These are phyloP conservation scores for Suillus tomentosus DNA, from an alignment of 768 basidiomycete genomes.

Conservation along the genomic window DNA sequence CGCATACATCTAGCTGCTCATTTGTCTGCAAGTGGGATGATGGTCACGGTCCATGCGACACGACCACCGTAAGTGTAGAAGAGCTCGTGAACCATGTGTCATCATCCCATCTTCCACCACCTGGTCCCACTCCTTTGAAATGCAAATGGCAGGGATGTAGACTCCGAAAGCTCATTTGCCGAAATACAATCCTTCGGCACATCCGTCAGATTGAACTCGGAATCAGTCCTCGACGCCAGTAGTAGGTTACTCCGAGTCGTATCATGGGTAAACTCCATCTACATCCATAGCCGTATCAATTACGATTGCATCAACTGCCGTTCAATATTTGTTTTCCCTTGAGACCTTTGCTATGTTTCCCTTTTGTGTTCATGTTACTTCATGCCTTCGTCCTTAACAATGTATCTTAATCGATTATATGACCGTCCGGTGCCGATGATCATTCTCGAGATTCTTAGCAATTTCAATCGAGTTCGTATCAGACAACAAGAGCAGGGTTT, in stretches of 20 bases:
- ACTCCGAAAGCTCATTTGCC: rapidly evolving
- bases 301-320: not conserved
- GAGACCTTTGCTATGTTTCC: too few species aligned
- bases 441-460: too few species aligned
- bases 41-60: not conserved
- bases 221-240: not conserved
- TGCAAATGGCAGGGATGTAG: not conserved
- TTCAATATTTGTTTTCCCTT: not conserved
- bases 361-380: too few species aligned
- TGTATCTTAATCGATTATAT: too few species aligned
- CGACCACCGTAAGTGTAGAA: too few species aligned
- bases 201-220: not conserved
- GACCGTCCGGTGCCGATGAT: too few species aligned
- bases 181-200: not conserved
- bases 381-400: too few species aligned
- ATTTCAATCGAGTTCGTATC: too few species aligned
- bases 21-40: not conserved
- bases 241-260: not conserved
- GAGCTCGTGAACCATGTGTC: too few species aligned
- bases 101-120: not conserved
- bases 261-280: not conserved
- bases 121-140: rapidly evolving
- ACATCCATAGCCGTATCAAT: not conserved
- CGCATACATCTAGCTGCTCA: not conserved
- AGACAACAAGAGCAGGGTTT: too few species aligned